Percentiles rank a stretch among this genome's conserved stretches.
Evolutionary conservation across 345 rosid species (phyloP).

Genomic region (Psidium friedrichsthalianum): DNA sequence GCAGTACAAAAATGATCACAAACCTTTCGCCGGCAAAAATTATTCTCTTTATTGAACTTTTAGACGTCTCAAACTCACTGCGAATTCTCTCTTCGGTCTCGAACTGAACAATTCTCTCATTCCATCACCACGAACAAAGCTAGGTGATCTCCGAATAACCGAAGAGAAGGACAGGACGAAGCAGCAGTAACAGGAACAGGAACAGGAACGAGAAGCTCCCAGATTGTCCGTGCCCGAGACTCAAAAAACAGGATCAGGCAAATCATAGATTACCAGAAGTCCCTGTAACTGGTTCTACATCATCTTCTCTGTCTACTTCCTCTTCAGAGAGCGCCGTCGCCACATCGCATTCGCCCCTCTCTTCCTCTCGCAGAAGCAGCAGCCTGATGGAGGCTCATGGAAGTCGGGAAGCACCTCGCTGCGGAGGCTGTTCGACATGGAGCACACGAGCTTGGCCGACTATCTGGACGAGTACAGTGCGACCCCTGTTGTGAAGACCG

Average conservation of each 20-base stretch:
- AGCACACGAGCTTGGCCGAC: conserved; percentile 32
- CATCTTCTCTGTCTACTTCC: conserved; percentile 16
- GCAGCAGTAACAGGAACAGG: conserved; percentile 13
- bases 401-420: conserved; percentile 28
- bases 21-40: background rate
- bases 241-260: conserved; percentile 24
- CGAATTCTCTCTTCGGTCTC: background rate
- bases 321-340: background rate
- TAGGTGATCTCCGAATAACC: conserved; percentile 23
- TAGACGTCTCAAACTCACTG: background rate
- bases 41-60: background rate
- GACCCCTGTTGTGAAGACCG: conserved; percentile 24
- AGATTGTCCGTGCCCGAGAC: conserved; percentile 4
- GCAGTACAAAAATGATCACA: background rate
- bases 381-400: conserved; percentile 33
- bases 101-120: background rate
- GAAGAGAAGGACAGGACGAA: conserved; percentile 18
- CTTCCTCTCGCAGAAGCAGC: conserved; percentile 10
- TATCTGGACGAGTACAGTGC: conserved; percentile 35
- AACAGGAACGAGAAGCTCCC: conserved; percentile 18
- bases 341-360: conserved; percentile 10
- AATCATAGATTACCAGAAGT: conserved; percentile 35
- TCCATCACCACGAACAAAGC: background rate
- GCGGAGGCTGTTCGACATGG: conserved; percentile 42
- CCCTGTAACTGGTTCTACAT: conserved; percentile 22